Conservation (phyloP, 2,329 filamentous ascomycete genomes). For the Elsinoe arachidis region DNA sequence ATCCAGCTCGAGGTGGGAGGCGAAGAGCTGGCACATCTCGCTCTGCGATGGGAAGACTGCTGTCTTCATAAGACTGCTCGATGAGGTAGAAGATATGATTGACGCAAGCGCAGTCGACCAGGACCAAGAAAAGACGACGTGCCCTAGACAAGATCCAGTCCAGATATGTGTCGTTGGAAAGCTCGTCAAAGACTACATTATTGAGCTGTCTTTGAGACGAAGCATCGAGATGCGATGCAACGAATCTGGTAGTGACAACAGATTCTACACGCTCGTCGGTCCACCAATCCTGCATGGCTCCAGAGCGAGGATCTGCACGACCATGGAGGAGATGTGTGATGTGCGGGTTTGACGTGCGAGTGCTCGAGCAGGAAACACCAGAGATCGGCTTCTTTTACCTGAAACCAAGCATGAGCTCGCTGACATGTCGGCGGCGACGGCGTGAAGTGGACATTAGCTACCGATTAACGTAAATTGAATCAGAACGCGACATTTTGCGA, state of each 20-base stretch:
- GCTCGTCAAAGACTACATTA: constrained; percentile 57
- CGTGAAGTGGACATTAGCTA: not conserved
- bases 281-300: constrained; percentile 55
- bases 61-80: constrained; percentile 69
- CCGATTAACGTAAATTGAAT: constrained; percentile 1
- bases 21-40: constrained; percentile 46
- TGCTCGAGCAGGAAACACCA: not conserved
- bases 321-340: not conserved
- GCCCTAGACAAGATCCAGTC: constrained; percentile 67
- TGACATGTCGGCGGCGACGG: not conserved
- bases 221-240: constrained; percentile 53
- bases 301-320: constrained; percentile 1
- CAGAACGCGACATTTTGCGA: not conserved
- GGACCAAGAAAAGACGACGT: constrained; percentile 60
- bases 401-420: not conserved
- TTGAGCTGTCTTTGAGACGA: constrained; percentile 19
- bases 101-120: constrained; percentile 60
- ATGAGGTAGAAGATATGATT: constrained; percentile 68
- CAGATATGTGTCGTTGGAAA: constrained; percentile 59
- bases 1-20: not conserved
- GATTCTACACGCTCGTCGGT: constrained; percentile 59
- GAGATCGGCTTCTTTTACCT: constrained; percentile 1
- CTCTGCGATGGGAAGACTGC: constrained; percentile 56
- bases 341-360: not conserved
- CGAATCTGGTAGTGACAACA: constrained; percentile 60